Evolutionary conservation across 2,329 filamentous ascomycete species (phyloP), one percentile per base, ranked within the genome.

Genomic region (Colletotrichum simmondsii): DNA sequence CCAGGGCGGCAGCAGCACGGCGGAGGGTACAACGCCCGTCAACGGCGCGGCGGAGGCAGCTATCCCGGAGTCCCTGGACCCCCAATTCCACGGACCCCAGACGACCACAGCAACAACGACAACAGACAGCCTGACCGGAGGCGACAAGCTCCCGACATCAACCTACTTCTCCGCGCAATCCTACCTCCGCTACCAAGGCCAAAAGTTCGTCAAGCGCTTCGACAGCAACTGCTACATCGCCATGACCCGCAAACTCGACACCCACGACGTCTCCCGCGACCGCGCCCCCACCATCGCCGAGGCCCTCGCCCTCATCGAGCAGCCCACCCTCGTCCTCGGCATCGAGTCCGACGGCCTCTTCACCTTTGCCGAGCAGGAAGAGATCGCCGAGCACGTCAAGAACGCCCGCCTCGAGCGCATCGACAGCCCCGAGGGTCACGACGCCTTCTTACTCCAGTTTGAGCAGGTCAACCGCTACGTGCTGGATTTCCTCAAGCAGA

Each of bases 201-300:
- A 93, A 78, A 99, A 99, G 83, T 99, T 99, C 78, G 97, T 98
- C 78, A 95, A 94, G 82, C 93, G 97, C 11, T 99, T 98, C 82
- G 97, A 99, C 83, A 94, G 95, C 78, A 99, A 99, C 82, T 99
- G 97, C 85, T 99, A 99, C 85, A 98, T 99, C 77, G 95, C 97
- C 76, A 98, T 99, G 83, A 98, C 97, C 5, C 93, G 97, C 78
- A 99, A 99, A 83, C 90, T 99, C 19, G 97, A 99, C 81, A 98
- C 97, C 0, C 97, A 99, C 82, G 97, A 99, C 81, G 91, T 99
- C 30, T 97, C 95, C 16, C 91, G 95, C 54, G 90, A 92, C 79
- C 92, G 96, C 5, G 85, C 91, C n/a, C 77, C 84, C 53, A 86
- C 89, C 30, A 91, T 97, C 37, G 88, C 90, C 30, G 91, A 94